A percentile compares a stretch with the other conserved stretches of the same genome.
Conservation (phyloP, 1,284 basidiomycete genomes). For the Takashimella koratensis region DNA sequence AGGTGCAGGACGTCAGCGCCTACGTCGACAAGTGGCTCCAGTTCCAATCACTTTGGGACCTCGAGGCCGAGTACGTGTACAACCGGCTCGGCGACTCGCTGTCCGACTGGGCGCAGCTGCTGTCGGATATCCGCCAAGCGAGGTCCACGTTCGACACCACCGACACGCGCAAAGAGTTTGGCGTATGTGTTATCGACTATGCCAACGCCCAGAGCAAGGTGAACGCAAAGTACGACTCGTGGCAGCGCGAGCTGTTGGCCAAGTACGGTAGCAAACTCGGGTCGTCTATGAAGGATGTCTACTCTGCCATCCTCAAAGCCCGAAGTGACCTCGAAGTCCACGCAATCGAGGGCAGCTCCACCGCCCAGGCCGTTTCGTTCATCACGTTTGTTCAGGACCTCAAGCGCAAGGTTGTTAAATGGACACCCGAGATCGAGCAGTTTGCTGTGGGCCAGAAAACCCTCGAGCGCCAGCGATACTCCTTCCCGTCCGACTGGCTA, state of each 20-base stretch:
- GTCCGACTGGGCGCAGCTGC: conserved; percentile 86
- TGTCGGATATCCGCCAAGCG: conserved; percentile 94
- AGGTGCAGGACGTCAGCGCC: conserved; percentile 67
- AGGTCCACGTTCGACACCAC: conserved; percentile 95
- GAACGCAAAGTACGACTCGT: conserved; percentile 96
- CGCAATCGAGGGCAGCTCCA: conserved; percentile 64
- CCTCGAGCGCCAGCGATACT: conserved; percentile 91
- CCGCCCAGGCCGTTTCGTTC: conserved; percentile 95
- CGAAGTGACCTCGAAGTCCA: conserved; percentile 90
- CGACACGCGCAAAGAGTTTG: conserved; percentile 86
- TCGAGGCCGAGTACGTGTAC: conserved; percentile 95
- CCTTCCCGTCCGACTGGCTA: conserved; percentile 95
- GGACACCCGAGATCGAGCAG: conserved; percentile 94
- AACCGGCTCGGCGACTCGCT: conserved; percentile 87
- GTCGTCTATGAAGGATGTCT: conserved; percentile 93
- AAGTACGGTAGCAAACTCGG: conserved; percentile 90
- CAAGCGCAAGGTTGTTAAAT: conserved; percentile 92
- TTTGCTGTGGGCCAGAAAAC: conserved; percentile 95
- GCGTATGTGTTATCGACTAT: conserved; percentile 91
- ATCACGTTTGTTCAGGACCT: conserved; percentile 99
- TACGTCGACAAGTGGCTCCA: conserved; percentile 98
- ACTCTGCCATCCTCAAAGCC: conserved; percentile 85
- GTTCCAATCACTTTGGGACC: conserved; percentile 98
- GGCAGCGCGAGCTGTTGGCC: conserved; percentile 91
- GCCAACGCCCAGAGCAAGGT: conserved; percentile 96